Evolutionary conservation across 495 filamentous ascomycete species (phyloP).

Genomic region (Bacidia gigantensis): DNA sequence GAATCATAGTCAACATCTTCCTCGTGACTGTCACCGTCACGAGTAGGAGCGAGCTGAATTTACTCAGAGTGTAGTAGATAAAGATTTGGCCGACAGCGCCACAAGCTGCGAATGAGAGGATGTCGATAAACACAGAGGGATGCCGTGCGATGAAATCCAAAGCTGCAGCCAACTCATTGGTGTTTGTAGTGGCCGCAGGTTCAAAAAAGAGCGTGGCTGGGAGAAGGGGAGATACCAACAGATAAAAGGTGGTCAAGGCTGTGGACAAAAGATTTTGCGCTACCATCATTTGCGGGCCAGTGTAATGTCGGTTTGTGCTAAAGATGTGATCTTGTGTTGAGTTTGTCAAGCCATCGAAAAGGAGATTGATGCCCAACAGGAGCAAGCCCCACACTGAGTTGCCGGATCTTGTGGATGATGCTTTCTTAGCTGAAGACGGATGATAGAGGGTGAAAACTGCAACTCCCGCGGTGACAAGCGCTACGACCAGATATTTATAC

Average conservation of each 20-base stretch:
- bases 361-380: slow-evolving; percentile 76
- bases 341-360: slow-evolving; percentile 94
- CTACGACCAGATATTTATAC: slow-evolving; percentile 92
- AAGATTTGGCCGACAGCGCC: slow-evolving; percentile 92
- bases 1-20: slow-evolving; percentile 98
- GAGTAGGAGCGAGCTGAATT: slow-evolving; percentile 80
- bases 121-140: slow-evolving; percentile 67
- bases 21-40: slow-evolving; percentile 94
- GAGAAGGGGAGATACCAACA: slow-evolving; percentile 66
- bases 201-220: slow-evolving; percentile 49
- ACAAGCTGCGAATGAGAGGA: slow-evolving; percentile 82
- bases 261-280: slow-evolving; percentile 86
- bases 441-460: slow-evolving; percentile 89
- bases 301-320: slow-evolving; percentile 55
- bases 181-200: slow-evolving; percentile 37
- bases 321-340: slow-evolving; percentile 96
- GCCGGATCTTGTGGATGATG: slow-evolving; percentile 24
- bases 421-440: slow-evolving; percentile 57
- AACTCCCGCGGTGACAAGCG: slow-evolving; percentile 78
- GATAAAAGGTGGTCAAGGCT: slow-evolving; percentile 55
- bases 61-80: slow-evolving; percentile 89
- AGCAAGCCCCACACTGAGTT: slow-evolving; percentile 61
- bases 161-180: slow-evolving; percentile 64
- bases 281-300: slow-evolving; percentile 98
- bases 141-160: slow-evolving; percentile 63